These are phyloP conservation scores for Atalantia buxifolia DNA, from an alignment of 345 rosid species.

Conservation along the genomic window DNA sequence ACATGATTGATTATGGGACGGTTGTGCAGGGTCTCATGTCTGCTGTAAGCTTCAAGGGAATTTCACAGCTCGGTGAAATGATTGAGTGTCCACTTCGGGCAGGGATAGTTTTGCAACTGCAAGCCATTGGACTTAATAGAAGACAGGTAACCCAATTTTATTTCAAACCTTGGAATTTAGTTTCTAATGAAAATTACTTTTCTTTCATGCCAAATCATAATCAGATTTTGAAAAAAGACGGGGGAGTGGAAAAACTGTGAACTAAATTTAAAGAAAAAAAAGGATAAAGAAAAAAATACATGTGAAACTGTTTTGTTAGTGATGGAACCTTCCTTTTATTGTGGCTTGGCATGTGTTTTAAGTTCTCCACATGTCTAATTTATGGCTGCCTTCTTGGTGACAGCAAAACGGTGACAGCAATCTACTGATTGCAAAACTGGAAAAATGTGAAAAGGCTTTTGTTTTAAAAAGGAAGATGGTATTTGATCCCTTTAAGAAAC, in stretches of 20 bases:
- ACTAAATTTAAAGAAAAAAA: background rate
- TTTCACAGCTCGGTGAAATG: background rate
- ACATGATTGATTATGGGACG: conserved; percentile 12
- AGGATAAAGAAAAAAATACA: background rate
- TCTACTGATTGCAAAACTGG: conserved; percentile 21
- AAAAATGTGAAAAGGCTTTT: conserved; percentile 14
- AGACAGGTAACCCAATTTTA: conserved; percentile 24
- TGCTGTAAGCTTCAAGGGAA: conserved; percentile 14
- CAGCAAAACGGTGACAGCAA: conserved; percentile 11
- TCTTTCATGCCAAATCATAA: background rate
- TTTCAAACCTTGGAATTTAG: background rate
- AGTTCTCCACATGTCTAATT: background rate
- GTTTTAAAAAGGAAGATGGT: conserved; percentile 10
- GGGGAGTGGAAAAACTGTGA: no score
- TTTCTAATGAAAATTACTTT: background rate
- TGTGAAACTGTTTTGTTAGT: background rate
- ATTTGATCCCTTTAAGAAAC: conserved; percentile 27
- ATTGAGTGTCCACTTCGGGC: conserved; percentile 7
- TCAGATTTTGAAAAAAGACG: no score
- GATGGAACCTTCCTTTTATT: background rate
- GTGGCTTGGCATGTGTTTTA: background rate
- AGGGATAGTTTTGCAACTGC: conserved; percentile 26
- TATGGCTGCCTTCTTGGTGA: background rate
- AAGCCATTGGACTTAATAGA: conserved; percentile 28
- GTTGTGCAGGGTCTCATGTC: conserved; percentile 10